Evolutionary conservation across 257 asterid genomes (phyloP), one percentile per base, ranked within the genome.

Genomic region (Lantana camara): DNA sequence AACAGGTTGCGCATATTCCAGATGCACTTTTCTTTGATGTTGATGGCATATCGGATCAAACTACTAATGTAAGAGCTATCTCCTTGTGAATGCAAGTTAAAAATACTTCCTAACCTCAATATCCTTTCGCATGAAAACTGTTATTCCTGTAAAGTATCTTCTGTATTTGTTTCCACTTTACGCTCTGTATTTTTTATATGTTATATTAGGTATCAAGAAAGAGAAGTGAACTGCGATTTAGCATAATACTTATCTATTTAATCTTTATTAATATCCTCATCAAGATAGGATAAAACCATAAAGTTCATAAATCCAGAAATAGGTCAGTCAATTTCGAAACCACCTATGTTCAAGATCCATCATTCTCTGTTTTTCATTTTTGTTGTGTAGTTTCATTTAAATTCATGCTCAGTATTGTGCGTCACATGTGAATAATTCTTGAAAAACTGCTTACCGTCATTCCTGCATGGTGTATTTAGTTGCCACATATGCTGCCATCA

Each of bases 401-500:
- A 63, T 40, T 27, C 19, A 66, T 24, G 53, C 35, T 35, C 64
- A 41, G 11, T 24, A 27, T 40, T n/a, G 17, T 65, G 37, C 37
- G 59, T 68, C 44, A 32, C 51, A 52, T 60, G 60, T 51, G 15
- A 47, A 54, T 32, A 29, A 29, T 21, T 45, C 50, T n/a, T n/a
- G n/a, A n/a, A n/a, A 24, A 68, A 37, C 7, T 30, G 17, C 60
- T 47, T 27, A n/a, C n/a, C n/a, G 14, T 30, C 45, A 66, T 56
- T 57, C 32, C 49, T 4, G 23, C 64, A 69, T 77, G 23, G 41
- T 79, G 46, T 76, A 29, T 63, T 45, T 80, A 94, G 99, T 71
- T 94, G 80, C 99, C 99, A 22, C 99, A 94, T 75, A 94, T 94
- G 99, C 71, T 94, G 78, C 99, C 98, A 24, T 86, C 96, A 53